Evolutionary conservation across 805 yeast species (phyloP), one percentile per base, ranked within the genome.

Genomic region (Saccharomycopsis vini): DNA sequence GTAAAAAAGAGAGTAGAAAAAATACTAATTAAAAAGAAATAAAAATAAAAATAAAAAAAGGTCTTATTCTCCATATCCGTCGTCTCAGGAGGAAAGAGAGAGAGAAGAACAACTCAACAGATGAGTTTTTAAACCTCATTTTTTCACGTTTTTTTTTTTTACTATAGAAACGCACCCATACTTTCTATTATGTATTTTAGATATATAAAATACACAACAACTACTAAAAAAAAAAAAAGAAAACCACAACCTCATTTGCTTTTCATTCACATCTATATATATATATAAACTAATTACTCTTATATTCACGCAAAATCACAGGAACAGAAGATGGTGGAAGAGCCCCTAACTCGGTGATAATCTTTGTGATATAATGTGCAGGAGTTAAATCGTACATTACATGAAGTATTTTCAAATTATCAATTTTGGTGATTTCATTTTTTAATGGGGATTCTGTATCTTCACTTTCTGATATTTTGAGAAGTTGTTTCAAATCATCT

Each of bases 271-370:
- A 33, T 33, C 10, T 33, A 33, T 19, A 19, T 19, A n/a, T n/a
- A n/a, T n/a, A n/a, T n/a, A n/a, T n/a, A n/a, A n/a, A 24, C 44
- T 29, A 44, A 21, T 37, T 36, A 21, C 30, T 29, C 62, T 87
- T 86, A 62, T 90, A 92, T 62, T 92, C 98, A 64, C 97, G 77
- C 55, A 92, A 68, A 49, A 92, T 86, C 39, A 92, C 97, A 22
- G 98, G 98, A 46, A 92, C 97, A 1, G 97, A 87, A n/a, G 95
- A 83, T 35, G 98, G 95, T 9, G 98, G 98, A 53, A 92, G 71
- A 2, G 95, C 86, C 23, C 98, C 98, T 51, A 90, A 77, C 62
- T 92, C 98, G 2, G 97, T 92, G 43, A 92, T 87, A 47, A 92
- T 87, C 66, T 92, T 92, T 60, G 90, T 89, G 56, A 92, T 86